Evolutionary conservation across 2,329 filamentous ascomycete species (phyloP).

Genomic region (Falciphora oryzae): DNA sequence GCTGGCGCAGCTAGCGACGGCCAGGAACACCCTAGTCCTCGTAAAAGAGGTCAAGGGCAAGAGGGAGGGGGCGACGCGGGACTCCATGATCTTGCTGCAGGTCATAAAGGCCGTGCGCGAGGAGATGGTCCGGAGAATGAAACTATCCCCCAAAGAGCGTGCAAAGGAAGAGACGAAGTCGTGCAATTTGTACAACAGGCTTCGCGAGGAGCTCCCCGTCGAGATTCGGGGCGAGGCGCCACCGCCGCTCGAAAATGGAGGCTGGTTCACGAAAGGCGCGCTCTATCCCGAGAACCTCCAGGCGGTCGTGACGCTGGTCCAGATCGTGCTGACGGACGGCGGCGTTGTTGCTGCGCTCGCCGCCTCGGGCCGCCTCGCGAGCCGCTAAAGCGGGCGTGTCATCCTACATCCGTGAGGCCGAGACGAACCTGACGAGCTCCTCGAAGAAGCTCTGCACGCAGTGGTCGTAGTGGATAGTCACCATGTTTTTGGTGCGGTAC

Average conservation of each 20-base stretch:
- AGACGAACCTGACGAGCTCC: conserved; percentile 73
- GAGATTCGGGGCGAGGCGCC: not conserved
- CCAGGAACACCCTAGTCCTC: not conserved
- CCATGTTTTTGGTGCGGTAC: conserved; percentile 67
- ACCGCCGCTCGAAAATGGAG: not conserved
- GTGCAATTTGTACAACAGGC: not conserved
- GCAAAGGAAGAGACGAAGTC: not conserved
- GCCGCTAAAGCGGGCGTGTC: not conserved
- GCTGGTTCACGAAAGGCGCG: not conserved
- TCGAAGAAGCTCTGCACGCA: conserved; percentile 81
- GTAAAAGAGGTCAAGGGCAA: not conserved
- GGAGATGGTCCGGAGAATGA: not conserved
- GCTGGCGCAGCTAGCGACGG: not conserved
- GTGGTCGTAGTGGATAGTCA: conserved; percentile 86
- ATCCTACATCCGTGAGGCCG: conserved; percentile 71
- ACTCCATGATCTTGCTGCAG: not conserved
- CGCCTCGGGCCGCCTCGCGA: not conserved
- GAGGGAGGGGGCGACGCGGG: not conserved
- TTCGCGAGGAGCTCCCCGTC: not conserved
- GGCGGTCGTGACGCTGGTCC: not conserved
- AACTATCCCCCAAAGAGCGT: not conserved
- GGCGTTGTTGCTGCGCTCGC: not conserved
- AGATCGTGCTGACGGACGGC: not conserved
- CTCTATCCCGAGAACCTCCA: not conserved
- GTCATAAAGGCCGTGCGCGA: not conserved